Percentiles rank a stretch among this genome's conserved stretches.
These are phyloP conservation scores for Ogataea hybrid DNA, from an alignment of 1,139 yeast genomes.

Conservation along the genomic window DNA sequence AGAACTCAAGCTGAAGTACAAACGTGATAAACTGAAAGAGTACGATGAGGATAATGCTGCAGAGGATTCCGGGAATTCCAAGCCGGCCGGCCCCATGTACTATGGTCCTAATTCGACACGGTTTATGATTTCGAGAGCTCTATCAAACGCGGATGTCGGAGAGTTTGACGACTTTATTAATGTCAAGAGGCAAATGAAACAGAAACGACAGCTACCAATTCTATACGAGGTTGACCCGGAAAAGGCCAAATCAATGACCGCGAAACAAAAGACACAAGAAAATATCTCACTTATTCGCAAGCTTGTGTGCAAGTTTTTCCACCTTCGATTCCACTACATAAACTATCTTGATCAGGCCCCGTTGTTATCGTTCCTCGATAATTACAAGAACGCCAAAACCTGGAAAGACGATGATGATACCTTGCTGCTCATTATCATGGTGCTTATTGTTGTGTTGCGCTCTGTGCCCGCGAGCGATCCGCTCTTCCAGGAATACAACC, in stretches of 20 bases:
- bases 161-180: constrained; percentile 28
- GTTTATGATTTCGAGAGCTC: constrained; percentile 41
- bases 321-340: constrained; percentile 31
- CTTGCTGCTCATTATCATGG: constrained; percentile 45
- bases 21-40: constrained; percentile 19
- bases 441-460: constrained; percentile 41
- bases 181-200: constrained; percentile 25
- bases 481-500: constrained; percentile 30
- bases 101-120: constrained; percentile 51
- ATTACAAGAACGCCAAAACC: constrained; percentile 32
- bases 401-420: constrained; percentile 53
- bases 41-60: constrained; percentile 10
- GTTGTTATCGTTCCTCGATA: constrained; percentile 33
- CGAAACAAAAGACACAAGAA: constrained; percentile 16
- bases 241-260: constrained; percentile 13
- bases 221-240: constrained; percentile 15
- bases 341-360: constrained; percentile 35
- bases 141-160: constrained; percentile 25
- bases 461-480: constrained; percentile 37
- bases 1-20: constrained; percentile 22
- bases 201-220: constrained; percentile 27
- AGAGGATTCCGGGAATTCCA: constrained; percentile 25
- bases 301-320: constrained; percentile 28
- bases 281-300: constrained; percentile 21
- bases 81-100: constrained; percentile 32